Conservation (phyloP, 2,329 filamentous ascomycete species). For the Monosporascus sp. region DNA sequence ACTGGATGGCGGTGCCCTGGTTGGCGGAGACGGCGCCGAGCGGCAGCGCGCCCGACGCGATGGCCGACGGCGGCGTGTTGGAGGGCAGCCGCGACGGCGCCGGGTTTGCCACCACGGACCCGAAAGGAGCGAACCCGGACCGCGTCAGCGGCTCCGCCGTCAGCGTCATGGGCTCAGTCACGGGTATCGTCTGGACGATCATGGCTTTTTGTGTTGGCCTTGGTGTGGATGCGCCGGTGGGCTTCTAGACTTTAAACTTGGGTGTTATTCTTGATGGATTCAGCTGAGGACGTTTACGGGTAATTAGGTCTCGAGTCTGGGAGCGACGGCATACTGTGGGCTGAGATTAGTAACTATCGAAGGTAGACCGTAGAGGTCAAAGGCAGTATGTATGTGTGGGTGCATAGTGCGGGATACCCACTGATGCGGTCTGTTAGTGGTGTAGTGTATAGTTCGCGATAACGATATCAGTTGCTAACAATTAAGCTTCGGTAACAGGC, state of each 20-base stretch:
- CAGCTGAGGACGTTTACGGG: too few relatives aligned
- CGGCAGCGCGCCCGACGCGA: conserved; percentile 26
- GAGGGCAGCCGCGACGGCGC: conserved; percentile 48
- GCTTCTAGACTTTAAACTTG: background rate
- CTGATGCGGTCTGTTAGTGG: background rate
- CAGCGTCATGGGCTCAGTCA: conserved; percentile 35
- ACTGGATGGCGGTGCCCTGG: conserved; percentile 86
- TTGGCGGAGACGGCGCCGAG: conserved; percentile 61
- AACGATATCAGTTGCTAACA: background rate
- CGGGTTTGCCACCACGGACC: conserved; percentile 76
- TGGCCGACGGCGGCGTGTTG: conserved; percentile 21
- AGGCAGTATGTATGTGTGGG: too few relatives aligned
- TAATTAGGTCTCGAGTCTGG: too few relatives aligned
- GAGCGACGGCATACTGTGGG: too few relatives aligned
- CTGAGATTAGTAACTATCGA: too few relatives aligned
- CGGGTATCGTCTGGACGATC: conserved; percentile 21
- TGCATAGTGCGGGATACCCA: background rate
- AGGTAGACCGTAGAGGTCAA: too few relatives aligned
- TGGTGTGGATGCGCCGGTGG: background rate
- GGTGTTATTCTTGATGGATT: background rate
- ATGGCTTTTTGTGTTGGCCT: conserved; percentile 12
- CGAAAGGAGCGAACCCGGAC: conserved; percentile 70
- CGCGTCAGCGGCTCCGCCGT: conserved; percentile 63
- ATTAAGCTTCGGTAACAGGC: background rate
- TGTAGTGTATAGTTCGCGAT: background rate